A percentile compares a stretch with the other conserved stretches of the same genome.
Conservation (phyloP, 1,284 basidiomycete species). For the Microbotryum saponariae region DNA sequence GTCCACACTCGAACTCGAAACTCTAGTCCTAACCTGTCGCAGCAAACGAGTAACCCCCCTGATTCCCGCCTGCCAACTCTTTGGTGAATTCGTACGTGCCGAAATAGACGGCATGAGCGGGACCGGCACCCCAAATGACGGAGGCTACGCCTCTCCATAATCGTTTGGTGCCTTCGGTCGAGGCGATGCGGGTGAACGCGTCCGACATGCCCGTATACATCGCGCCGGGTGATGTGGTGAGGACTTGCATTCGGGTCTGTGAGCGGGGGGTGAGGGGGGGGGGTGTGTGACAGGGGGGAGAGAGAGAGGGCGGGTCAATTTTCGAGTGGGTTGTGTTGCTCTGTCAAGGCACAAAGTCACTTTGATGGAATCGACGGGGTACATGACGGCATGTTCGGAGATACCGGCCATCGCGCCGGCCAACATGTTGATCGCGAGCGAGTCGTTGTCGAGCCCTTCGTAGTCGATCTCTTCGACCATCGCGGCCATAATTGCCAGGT, state of each 20-base stretch:
- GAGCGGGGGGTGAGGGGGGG: too few relatives aligned
- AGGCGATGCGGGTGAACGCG: slow-evolving; percentile 79
- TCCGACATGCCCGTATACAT: slow-evolving; percentile 82
- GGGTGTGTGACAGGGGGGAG: neutral
- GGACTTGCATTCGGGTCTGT: slow-evolving; percentile 98
- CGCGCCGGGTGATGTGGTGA: slow-evolving; percentile 66
- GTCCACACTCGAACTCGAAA: neutral
- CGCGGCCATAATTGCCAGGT: neutral
- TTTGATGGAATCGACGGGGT: slow-evolving; percentile 96
- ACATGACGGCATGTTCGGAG: slow-evolving; percentile 98
- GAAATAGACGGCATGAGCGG: slow-evolving; percentile 97
- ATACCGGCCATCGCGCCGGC: slow-evolving; percentile 97
- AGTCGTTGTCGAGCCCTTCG: slow-evolving; percentile 29
- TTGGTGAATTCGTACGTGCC: slow-evolving; percentile 92
- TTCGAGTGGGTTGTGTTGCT: neutral
- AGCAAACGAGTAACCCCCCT: slow-evolving; percentile 69
- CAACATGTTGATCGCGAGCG: slow-evolving; percentile 75
- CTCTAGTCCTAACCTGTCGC: slow-evolving; percentile 53
- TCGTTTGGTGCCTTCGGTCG: slow-evolving; percentile 81
- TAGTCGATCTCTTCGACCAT: slow-evolving; percentile 29
- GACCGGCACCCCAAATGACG: slow-evolving; percentile 95
- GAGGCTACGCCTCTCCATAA: slow-evolving; percentile 95
- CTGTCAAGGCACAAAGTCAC: slow-evolving; percentile 44
- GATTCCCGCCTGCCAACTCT: slow-evolving; percentile 81
- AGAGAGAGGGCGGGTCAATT: too few relatives aligned